Base-by-base conservation (phyloP, 176 grass and related monocot genomes). In the Chloris gayana region DNA sequence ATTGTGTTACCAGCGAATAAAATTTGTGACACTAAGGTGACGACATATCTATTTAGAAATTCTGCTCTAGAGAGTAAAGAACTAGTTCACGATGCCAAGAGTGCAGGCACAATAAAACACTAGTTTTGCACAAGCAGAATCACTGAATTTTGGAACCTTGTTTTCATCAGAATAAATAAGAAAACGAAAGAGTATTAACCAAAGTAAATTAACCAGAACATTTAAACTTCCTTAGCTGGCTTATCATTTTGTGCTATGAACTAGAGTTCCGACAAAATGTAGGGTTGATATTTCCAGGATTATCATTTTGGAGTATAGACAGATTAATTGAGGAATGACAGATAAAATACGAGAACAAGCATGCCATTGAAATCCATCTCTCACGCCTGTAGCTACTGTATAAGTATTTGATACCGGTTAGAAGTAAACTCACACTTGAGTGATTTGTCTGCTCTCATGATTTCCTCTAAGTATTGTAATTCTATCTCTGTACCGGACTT, bases 391-490 rank as follows among this genome's bases (percentile, higher is more conserved):
- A 47, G 37, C 41, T 53, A 57, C 35, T 17, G 59, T 24, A 54
- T 54, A 79, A 56, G 7, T 69, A 63, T 31, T 79, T 6, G 0
- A 80, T 14, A 67, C 42, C 54, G 53, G 4, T 27, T 14, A 27
- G 34, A 80, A 63, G 51, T 47, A 81, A 54, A 87, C 91, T 89
- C 90, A 97, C 94, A 97, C 94, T 97, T 97, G 94, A 42, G 91
- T 97, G 71, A 97, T 97, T 94, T 97, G 94, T 71, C 91, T 86
- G 87, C 94, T 97, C 87, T 94, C 94, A 85, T 94, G 94, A 86
- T 97, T 97, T 69, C 94, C 94, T 90, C 94, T 90, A 80, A 97
- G 85, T 79, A 97, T 97, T 72, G 94, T 97, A 88, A 97, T 97
- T 90, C 94, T 89, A 72, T 97, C 94, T 86, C 94, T 88, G 71